Evolutionary conservation across 768 basidiomycete species (phyloP).

Genomic region (Podaxis pistillaris): DNA sequence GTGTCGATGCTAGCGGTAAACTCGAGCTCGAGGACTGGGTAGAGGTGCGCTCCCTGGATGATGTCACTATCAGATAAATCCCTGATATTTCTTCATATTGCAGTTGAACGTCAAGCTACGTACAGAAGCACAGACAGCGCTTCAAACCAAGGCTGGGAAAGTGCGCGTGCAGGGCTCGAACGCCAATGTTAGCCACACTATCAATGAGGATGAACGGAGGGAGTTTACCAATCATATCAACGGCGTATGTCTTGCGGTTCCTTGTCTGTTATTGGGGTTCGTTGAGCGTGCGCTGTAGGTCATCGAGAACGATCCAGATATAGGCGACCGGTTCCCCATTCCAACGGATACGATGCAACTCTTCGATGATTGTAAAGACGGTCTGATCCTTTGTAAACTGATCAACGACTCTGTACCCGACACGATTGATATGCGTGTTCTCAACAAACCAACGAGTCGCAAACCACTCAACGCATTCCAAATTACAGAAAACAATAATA

Average conservation of each 20-base stretch:
- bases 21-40: slow-evolving; percentile 99
- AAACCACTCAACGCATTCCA: slow-evolving; percentile 97
- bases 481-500: slow-evolving; percentile 99
- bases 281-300: slow-evolving; percentile 53
- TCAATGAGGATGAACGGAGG: slow-evolving; percentile 93
- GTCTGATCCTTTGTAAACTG: slow-evolving; percentile 94
- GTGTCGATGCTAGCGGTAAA: slow-evolving; percentile 92
- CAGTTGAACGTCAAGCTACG: slow-evolving; percentile 83
- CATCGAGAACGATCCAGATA: slow-evolving; percentile 86
- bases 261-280: not conserved
- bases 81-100: slow-evolving; percentile 9
- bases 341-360: slow-evolving; percentile 97
- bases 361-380: slow-evolving; percentile 96
- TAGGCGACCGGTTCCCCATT: slow-evolving; percentile 82
- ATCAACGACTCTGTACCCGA: slow-evolving; percentile 99
- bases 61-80: slow-evolving; percentile 22
- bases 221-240: slow-evolving; percentile 99
- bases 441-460: slow-evolving; percentile 80
- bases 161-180: slow-evolving; percentile 94
- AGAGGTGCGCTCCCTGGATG: slow-evolving; percentile 57
- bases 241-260: slow-evolving; percentile 50
- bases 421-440: slow-evolving; percentile 97
- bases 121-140: slow-evolving; percentile 43
- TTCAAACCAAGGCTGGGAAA: slow-evolving; percentile 76
- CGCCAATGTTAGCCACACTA: slow-evolving; percentile 93